Base-by-base conservation (phyloP, 768 basidiomycete species). In the Lactifluus subvellereus region DNA sequence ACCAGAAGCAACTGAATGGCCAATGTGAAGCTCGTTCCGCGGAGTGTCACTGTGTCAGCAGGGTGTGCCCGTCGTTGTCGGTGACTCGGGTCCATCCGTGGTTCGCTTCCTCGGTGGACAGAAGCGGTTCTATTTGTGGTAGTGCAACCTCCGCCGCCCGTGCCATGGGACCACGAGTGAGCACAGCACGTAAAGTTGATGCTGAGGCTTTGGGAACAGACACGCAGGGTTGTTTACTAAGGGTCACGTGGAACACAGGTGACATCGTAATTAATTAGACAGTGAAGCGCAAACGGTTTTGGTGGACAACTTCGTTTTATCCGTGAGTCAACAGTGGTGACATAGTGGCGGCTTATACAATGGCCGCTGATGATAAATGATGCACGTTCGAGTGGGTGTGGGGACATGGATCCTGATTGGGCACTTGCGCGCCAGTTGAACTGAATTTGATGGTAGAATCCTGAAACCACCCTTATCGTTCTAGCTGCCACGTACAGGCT, bases 371-470 rank as follows among this genome's bases (percentile, higher is more conserved):
- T 32, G n/a, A 27, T 35, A n/a, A 9, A 61, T 20, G 18, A 37
- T 32, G 30, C 48, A 27, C 22, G 38, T 42, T 42, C 27, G 27
- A 61, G 50, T 42, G 49, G 38, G 56, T 58, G 57, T 63, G 56
- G 56, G 61, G 61, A 58, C 18, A 22, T 47, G 45, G 45, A 13
- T 32, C 51, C 62, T 32, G 51, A 59, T 63, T 63, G 35, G 62
- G 51, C 33, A 54, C 45, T 35, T 38, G 54, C 27, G 51, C 51
- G 61, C 40, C 57, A 53, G 52, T 58, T 58, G 55, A 57, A 37
- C 54, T 58, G 55, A 57, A 37, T 53, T 42, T n/a, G 22, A 50
- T 37, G 20, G 42, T 55, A 33, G 54, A 20, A 54, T 55, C 53
- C 53, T 47, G 52, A 33, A 11, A 35, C 13, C 42, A 8, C 49